Evolutionary conservation across 2,329 filamentous ascomycete species (phyloP).

Genomic region (Penicillium sp.): DNA sequence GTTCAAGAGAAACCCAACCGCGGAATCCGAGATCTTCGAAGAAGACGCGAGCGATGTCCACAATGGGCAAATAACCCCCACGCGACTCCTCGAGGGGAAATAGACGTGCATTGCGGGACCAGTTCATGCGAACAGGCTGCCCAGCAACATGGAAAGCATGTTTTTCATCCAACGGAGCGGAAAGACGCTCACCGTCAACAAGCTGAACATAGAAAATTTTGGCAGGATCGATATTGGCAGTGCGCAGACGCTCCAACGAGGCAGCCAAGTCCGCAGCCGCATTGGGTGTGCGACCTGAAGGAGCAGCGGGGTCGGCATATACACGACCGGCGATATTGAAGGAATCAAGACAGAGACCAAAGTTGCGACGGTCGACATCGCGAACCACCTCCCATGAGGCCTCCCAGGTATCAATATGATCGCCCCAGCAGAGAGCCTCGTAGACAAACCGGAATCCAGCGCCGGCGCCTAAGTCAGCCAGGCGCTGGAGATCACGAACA

Average conservation of each 20-base stretch:
- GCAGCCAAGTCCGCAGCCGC: conserved; percentile 56
- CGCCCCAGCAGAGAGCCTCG: conserved; percentile 71
- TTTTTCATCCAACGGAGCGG: conserved; percentile 50
- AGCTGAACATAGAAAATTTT: conserved; percentile 75
- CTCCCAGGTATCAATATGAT: conserved; percentile 69
- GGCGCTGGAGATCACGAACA: conserved; percentile 38
- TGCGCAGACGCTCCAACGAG: conserved; percentile 56
- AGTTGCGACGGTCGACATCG: conserved; percentile 67
- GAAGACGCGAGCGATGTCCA: conserved; percentile 50
- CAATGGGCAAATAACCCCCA: conserved; percentile 66
- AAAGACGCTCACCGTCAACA: conserved; percentile 67
- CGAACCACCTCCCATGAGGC: conserved; percentile 66
- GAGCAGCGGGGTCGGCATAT: conserved; percentile 64
- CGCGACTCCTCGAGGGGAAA: conserved; percentile 62
- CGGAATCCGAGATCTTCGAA: conserved; percentile 26
- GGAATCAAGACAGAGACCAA: conserved; percentile 73
- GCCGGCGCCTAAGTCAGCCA: conserved; percentile 64
- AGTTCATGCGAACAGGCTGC: conserved; percentile 67
- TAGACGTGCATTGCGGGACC: conserved; percentile 70
- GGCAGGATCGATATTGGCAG: conserved; percentile 53
- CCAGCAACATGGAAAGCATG: conserved; percentile 53
- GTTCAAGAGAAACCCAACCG: conserved; percentile 27
- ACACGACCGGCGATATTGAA: conserved; percentile 75
- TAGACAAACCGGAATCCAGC: conserved; percentile 55
- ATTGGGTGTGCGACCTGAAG: conserved; percentile 48